Base-by-base conservation (phyloP, 169 alveolate genomes). In the Plasmodium chabaudi region DNA sequence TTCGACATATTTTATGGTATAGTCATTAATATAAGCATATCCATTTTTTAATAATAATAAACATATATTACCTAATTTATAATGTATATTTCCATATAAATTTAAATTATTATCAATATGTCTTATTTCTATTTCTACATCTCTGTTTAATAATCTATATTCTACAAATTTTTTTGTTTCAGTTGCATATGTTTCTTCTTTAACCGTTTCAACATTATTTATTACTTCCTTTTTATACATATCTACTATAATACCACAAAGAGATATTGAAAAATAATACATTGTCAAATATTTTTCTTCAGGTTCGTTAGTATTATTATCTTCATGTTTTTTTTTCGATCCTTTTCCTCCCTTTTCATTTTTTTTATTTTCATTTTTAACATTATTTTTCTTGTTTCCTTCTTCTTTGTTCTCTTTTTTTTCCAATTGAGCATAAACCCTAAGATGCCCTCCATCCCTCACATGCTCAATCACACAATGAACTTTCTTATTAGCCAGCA, bases 11-110 rank as follows among this genome's bases (percentile, higher is more conserved):
- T 82, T 82, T 42, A 82, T 68, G 6, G 90, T 82, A 13, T 82
- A 82, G 9, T 82, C 90, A 82, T 82, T 82, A 17, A 82, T 82
- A 56, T 82, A 82, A 4, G 90, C 90, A 68, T 82, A 82, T 60
- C 90, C 90, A 82, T 42, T 82, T 47, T 68, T 82, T 61, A 82
- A 68, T 60, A 82, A 70, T 23, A 82, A 46, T 15, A 61, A 55
- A 53, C 90, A 82, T 9, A 82, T 82, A 82, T 82, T 82, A 21
- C 90, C 90, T 56, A 82, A 49, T 15, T 82, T 82, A 49, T 82
- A 82, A 68, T 67, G 15, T 19, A 82, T 39, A 67, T 82, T 82
- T 1, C 73, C 90, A 68, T 82, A 82, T 10, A 82, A 61, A 68
- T 82, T 82, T 59, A 56, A 68, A 42, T 82, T 82, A 12, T 82